Conservation (phyloP, 2,329 filamentous ascomycete genomes). For the Penicillium sp. region DNA sequence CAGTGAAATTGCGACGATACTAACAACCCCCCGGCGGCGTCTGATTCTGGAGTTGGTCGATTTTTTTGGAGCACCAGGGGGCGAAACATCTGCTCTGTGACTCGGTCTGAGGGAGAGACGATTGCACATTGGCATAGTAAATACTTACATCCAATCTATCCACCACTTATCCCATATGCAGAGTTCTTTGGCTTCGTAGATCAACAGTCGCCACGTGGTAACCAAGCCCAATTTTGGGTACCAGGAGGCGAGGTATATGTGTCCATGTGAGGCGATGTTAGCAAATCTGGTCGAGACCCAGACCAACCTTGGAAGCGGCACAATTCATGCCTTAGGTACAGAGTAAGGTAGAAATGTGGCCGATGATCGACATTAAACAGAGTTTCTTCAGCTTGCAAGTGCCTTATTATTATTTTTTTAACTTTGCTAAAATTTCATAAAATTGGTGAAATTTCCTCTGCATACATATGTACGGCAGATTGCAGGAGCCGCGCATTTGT, state of each 20-base stretch:
- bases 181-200: not conserved
- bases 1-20: constrained; percentile 11
- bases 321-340: not conserved
- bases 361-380: not conserved
- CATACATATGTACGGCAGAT: not conserved
- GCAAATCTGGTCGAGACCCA: not conserved
- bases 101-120: not conserved
- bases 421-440: no score
- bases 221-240: not conserved
- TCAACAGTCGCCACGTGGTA: constrained; percentile 8
- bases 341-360: not conserved
- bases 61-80: not conserved
- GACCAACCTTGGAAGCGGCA: not conserved
- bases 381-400: not conserved
- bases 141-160: constrained; percentile 3
- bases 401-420: not conserved
- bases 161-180: not conserved
- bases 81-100: not conserved
- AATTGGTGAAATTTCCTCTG: not conserved
- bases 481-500: constrained; percentile 1
- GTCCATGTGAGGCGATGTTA: not conserved
- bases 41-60: constrained; percentile 5
- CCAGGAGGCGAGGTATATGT: not conserved
- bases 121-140: not conserved
- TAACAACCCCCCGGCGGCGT: constrained; percentile 17